These are phyloP conservation scores for Lagerstroemia speciosa DNA, from an alignment of 345 rosid genomes.

Conservation along the genomic window DNA sequence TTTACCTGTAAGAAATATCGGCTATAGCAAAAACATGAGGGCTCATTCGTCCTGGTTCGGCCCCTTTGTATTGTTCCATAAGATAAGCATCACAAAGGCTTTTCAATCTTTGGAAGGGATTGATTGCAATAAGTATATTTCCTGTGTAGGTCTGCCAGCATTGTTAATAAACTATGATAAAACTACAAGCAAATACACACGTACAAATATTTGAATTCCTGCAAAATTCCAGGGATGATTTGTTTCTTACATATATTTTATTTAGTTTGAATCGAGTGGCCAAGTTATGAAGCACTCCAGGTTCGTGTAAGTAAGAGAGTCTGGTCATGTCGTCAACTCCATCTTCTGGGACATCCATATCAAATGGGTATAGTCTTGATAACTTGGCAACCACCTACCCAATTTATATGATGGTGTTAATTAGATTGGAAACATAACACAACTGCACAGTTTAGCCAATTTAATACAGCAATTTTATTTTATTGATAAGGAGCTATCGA, in stretches of 20 bases:
- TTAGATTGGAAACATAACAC: not conserved
- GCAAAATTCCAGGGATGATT: not conserved
- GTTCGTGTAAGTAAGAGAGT: conserved; percentile 73
- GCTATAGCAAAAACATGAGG: conserved; percentile 91
- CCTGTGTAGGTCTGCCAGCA: conserved; percentile 80
- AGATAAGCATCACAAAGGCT: conserved; percentile 35
- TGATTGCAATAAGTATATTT: conserved; percentile 82
- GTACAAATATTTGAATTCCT: not conserved
- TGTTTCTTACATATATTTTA: conserved; percentile 65
- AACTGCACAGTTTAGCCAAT: not conserved
- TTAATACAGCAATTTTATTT: no score
- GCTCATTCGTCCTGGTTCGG: conserved; percentile 34
- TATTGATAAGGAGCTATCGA: no score
- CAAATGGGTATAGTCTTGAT: conserved; percentile 49
- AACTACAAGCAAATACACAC: not conserved
- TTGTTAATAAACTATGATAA: conserved; percentile 17
- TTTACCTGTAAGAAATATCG: conserved; percentile 63
- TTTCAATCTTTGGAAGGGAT: conserved; percentile 76
- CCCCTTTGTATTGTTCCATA: conserved; percentile 71
- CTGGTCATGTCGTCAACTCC: conserved; percentile 95
- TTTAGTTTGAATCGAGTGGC: conserved; percentile 44
- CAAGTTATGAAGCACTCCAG: conserved; percentile 73
- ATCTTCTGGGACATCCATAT: conserved; percentile 49
- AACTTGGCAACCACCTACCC: conserved; percentile 45
- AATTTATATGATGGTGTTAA: not conserved